Evolutionary conservation across 2,329 filamentous ascomycete species (phyloP), one percentile per base, ranked within the genome.

Genomic region (Phaeosphaeriaceae sp.): DNA sequence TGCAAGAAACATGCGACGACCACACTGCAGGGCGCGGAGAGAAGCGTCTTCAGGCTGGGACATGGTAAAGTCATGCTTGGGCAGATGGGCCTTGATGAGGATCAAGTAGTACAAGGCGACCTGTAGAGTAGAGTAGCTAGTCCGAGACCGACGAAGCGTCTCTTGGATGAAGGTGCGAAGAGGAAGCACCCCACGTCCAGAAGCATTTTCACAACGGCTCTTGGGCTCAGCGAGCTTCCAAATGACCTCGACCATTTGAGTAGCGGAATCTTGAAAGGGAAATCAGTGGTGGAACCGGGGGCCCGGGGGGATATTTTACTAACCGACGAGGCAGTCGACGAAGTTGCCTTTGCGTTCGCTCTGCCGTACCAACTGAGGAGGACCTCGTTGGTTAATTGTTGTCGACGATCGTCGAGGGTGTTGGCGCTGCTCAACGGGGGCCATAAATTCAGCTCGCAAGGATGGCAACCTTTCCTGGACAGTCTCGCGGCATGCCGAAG

Each of bases 81-180:
- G 92, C 44, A 99, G 86, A 75, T 92, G 90, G 17, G 90, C 85
- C 78, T 95, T 96, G 74, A 99, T 92, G 63, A 97, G 83, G 67
- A 99, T 87, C 67, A 99, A 79, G 73, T 99, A 99, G 75, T 97
- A 99, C 55, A 99, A 81, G 20, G 94, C 93, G 52, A 99, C 94
- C 76, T 97, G 94, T 46, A 99, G 80, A 23, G 94, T 99, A 50
- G 93, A 97, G 78, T 97, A 99, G 78, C 92, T 97, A 35, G 94
- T 96, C 66, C 93, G 87, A 52, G 94, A 99, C 65, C 94, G 87
- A 63, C 92, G 89, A 60, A 99, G 81, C 16, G 94, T 97, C 81
- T 97, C 94, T 76, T 97, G 92, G 66, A 99, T 97, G 73, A 97
- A 99, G 45, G 89, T 96, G 61, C 92, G 89, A 66, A 99, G 81